phyloP scores from a whole-genome alignment of 352 stramenopile species.

The Globisporangium echinulatum region DNA sequence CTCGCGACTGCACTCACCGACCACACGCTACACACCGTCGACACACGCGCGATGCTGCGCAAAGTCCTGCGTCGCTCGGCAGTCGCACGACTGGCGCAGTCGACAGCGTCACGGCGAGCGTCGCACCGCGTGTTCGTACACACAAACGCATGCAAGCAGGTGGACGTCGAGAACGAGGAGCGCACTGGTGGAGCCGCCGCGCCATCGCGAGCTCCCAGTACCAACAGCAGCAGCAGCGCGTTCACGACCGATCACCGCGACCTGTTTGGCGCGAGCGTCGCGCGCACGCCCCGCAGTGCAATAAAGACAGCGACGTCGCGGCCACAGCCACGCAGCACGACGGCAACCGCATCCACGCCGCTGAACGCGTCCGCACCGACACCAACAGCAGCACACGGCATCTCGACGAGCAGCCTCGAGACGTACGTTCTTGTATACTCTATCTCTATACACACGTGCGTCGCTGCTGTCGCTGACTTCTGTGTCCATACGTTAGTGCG shows the following conservation, averaged over 20 bases:
- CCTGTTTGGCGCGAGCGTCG: conserved; percentile 5
- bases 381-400: background rate
- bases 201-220: background rate
- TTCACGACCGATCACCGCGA: conserved; percentile 5
- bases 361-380: background rate
- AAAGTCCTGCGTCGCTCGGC: conserved; percentile 13
- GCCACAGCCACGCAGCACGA: background rate
- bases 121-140: conserved; percentile 7
- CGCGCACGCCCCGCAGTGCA: background rate
- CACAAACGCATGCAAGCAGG: conserved; percentile 15
- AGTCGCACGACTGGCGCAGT: conserved; percentile 1
- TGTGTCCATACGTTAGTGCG: conserved; percentile 4
- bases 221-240: background rate
- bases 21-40: background rate
- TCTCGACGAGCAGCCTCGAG: conserved; percentile 11
- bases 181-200: background rate
- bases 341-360: background rate
- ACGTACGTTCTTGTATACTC: conserved; percentile 5
- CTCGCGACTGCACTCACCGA: background rate
- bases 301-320: background rate
- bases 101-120: background rate
- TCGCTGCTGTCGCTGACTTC: background rate
- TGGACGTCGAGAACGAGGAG: conserved; percentile 7
- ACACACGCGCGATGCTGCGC: conserved; percentile 10
- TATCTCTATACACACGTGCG: background rate